phyloP scores from a whole-genome alignment of 176 grass and related monocot genomes.

The Oryza nivara region DNA sequence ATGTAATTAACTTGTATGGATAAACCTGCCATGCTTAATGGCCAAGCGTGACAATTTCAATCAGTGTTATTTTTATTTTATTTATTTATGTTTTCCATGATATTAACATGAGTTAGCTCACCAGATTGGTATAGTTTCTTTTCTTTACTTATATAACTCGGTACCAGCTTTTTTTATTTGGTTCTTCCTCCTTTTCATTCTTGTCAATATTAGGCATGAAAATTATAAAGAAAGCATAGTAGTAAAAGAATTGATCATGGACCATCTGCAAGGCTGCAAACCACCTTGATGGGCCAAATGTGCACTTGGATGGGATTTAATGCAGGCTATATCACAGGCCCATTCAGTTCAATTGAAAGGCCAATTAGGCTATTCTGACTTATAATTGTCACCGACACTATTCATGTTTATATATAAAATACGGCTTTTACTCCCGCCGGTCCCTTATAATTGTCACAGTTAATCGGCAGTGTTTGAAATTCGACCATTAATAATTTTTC shows the following conservation, averaged over 20 bases:
- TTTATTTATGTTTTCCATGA: not conserved
- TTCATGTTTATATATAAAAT: too few relatives aligned
- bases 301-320: not conserved
- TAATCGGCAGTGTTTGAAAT: too few relatives aligned
- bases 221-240: not conserved
- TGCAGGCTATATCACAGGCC: not conserved
- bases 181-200: not conserved
- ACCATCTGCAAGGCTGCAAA: not conserved
- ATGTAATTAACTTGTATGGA: conserved; percentile 39
- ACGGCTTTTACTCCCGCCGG: too few relatives aligned
- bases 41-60: not conserved
- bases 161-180: not conserved
- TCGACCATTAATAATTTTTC: too few relatives aligned
- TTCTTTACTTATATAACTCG: not conserved
- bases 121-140: not conserved
- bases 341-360: not conserved
- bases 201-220: not conserved
- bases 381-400: too few relatives aligned
- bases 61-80: not conserved
- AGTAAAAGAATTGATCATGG: not conserved
- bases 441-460: too few relatives aligned
- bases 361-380: not conserved
- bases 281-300: not conserved
- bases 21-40: conserved; percentile 10
- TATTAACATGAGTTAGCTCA: not conserved